phyloP scores from a whole-genome alignment of 225 moss, liverwort and hornwort genomes.

The Bryoerythrophyllum caledonicum region DNA sequence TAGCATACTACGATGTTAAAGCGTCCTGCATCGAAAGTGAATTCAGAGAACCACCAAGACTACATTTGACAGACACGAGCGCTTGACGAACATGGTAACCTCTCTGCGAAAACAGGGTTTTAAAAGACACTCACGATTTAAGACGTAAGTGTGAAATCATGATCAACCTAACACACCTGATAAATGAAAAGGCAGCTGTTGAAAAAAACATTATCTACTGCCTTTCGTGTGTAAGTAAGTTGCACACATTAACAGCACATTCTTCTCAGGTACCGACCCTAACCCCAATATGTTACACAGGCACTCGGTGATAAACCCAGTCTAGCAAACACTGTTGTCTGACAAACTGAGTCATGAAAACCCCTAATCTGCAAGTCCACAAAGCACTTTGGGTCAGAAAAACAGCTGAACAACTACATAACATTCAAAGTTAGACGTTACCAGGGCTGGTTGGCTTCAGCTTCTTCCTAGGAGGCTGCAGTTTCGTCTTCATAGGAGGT shows the following conservation, averaged over 20 bases:
- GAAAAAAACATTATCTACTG: slow-evolving; percentile 45
- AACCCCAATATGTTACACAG: slow-evolving; percentile 39
- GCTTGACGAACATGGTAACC: background rate
- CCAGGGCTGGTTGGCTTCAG: slow-evolving; percentile 68
- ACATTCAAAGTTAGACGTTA: slow-evolving; percentile 32
- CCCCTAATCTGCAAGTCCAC: slow-evolving; percentile 49
- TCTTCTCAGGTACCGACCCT: slow-evolving; percentile 48
- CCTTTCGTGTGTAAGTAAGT: slow-evolving; percentile 39
- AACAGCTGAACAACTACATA: slow-evolving; percentile 8
- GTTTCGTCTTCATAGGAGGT: slow-evolving; percentile 68
- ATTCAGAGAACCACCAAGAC: slow-evolving; percentile 1
- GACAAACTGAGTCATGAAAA: slow-evolving; percentile 41
- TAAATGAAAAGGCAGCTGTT: slow-evolving; percentile 42
- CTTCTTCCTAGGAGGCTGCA: slow-evolving; percentile 87
- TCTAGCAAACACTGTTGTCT: slow-evolving; percentile 44
- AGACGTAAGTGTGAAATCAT: slow-evolving; percentile 33
- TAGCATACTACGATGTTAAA: slow-evolving; percentile 5
- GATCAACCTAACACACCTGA: slow-evolving; percentile 57
- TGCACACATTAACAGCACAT: slow-evolving; percentile 43
- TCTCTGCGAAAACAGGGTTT: slow-evolving; percentile 18
- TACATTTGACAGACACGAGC: slow-evolving; percentile 11
- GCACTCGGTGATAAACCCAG: slow-evolving; percentile 33
- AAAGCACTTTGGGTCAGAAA: slow-evolving; percentile 39
- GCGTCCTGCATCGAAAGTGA: slow-evolving; percentile 17
- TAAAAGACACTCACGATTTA: slow-evolving; percentile 22